Base-by-base conservation (phyloP, 768 basidiomycete species). In the Leucocoprinus leucothites region DNA sequence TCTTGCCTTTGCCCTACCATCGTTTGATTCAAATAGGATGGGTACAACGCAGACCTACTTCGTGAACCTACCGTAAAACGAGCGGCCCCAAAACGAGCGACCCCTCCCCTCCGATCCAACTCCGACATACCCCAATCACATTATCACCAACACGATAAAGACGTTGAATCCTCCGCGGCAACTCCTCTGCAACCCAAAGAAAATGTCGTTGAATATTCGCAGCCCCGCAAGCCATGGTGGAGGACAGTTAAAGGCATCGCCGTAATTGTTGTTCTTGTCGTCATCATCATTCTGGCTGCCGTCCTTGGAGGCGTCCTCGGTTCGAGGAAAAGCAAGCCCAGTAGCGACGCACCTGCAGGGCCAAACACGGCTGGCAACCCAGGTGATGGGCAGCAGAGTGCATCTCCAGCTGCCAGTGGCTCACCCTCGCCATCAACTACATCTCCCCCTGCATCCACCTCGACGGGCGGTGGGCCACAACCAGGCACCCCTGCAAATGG, bases 231-330 rank as follows among this genome's bases (percentile, higher is more conserved):
- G 28, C 26, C 71, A 1, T 46, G 71, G 54, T 47, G 82, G 74
- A 38, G 85, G 60, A 54, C 85, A 73, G 77, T 61, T 21, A 78
- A 75, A 24, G 80, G 80, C 5, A 67, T 78, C 1, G 31, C 53
- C 34, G 9, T 54, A 3, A 53, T 53, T 14, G 48, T 42, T 21
- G 36, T 46, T 6, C 47, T 48, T 2, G 13, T 51, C 11, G 13
- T 57, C 3, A 51, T 44, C 26, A 66, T 82, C 45, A 63, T 70
- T 51, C 60, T 79, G 36, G 83, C 77, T 0, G 71, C 77, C 3
- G 75, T 86, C 3, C 82, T 82, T 0, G 84, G 82, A 3, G 83
- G 74, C 0, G 84, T 85, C 0, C 83, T 82, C 25, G 84, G 78
- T 18, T 74, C 80, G 43, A 57, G 50, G 60, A 60, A 63, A 28